Percentiles rank a stretch among this genome's conserved stretches.
Conservation (phyloP, 352 stramenopile species). For the Lagenidium giganteum region DNA sequence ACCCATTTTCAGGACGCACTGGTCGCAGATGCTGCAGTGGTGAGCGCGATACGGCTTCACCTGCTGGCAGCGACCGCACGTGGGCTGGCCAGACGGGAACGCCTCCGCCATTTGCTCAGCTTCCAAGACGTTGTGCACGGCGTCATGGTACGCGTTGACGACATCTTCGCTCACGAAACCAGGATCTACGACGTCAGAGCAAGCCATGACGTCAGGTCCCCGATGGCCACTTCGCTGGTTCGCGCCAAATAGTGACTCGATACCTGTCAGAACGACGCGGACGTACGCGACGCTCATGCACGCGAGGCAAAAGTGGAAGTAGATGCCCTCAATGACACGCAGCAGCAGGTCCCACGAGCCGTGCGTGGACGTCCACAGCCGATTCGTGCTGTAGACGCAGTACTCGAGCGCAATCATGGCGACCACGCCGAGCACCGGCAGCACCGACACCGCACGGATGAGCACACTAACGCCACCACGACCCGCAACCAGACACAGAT, state of each 20-base stretch:
- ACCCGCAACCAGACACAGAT: not conserved
- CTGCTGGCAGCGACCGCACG: slow-evolving; percentile 61
- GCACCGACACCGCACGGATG: slow-evolving; percentile 48
- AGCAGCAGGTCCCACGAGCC: slow-evolving; percentile 17
- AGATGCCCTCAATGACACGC: slow-evolving; percentile 24
- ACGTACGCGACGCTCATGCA: slow-evolving; percentile 59
- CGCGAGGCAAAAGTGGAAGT: slow-evolving; percentile 58
- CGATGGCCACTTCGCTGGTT: too few species aligned
- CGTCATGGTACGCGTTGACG: slow-evolving; percentile 55
- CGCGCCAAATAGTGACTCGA: too few species aligned
- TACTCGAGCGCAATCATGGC: slow-evolving; percentile 66
- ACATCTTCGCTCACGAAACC: slow-evolving; percentile 68
- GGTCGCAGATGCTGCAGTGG: slow-evolving; percentile 84
- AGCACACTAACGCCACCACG: slow-evolving; percentile 39
- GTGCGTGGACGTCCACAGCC: too few species aligned
- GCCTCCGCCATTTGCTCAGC: slow-evolving; percentile 17
- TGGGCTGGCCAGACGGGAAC: not conserved
- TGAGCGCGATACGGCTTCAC: slow-evolving; percentile 76
- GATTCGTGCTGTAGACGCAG: slow-evolving; percentile 51
- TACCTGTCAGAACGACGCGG: slow-evolving; percentile 74
- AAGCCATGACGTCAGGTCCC: too few species aligned
- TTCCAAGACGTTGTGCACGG: slow-evolving; percentile 59
- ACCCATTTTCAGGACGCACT: slow-evolving; percentile 86
- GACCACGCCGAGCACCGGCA: slow-evolving; percentile 63
- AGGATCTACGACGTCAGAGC: too few species aligned